A percentile compares a stretch with the other conserved stretches of the same genome.
These are phyloP conservation scores for Gamsiella multidivaricata DNA, from an alignment of 192 early-diverging fungal species.

Conservation along the genomic window DNA sequence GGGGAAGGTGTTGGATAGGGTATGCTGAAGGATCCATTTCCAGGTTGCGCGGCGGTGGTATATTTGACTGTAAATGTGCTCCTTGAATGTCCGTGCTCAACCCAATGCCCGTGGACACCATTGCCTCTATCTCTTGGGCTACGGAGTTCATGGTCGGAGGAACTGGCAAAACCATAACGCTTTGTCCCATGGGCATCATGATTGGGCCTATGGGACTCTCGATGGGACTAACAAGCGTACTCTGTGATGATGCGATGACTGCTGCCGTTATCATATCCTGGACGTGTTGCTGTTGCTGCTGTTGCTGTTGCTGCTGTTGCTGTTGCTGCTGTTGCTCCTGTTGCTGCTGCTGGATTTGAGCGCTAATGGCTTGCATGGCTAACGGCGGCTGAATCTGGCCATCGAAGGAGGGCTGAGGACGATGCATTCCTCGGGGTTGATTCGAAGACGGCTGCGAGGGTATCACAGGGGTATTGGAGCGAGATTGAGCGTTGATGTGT, in stretches of 20 bases:
- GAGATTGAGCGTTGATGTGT: constrained; percentile 41
- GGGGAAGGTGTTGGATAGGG: constrained; percentile 4
- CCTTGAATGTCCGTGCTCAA: constrained; percentile 24
- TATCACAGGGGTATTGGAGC: constrained; percentile 42
- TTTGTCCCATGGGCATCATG: constrained; percentile 31
- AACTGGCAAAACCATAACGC: constrained; percentile 17
- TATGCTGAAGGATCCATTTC: constrained; percentile 18
- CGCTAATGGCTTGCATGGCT: constrained; percentile 24
- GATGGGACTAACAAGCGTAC: constrained; percentile 24
- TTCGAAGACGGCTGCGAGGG: constrained; percentile 23
- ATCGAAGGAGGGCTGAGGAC: constrained; percentile 37
- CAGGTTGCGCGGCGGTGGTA: constrained; percentile 1
- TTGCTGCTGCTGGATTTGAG: constrained; percentile 48
- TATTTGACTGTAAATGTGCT: constrained; percentile 2
- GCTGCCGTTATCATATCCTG: constrained; percentile 33
- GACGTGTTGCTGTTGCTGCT: constrained; percentile 31
- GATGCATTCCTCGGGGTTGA: constrained; percentile 23
- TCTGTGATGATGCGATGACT: constrained; percentile 30
- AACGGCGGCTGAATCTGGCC: constrained; percentile 22
- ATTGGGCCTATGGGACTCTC: constrained; percentile 17
- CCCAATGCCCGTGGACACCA: constrained; percentile 7
- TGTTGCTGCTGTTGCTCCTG: constrained; percentile 17
- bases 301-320: constrained; percentile 23
- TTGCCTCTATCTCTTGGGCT: constrained; percentile 15
- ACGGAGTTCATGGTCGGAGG: constrained; percentile 19